A percentile compares a stretch with the other conserved stretches of the same genome.
These are phyloP conservation scores for Raffaelea arxii DNA, from an alignment of 2,329 filamentous ascomycete species.

Conservation along the genomic window DNA sequence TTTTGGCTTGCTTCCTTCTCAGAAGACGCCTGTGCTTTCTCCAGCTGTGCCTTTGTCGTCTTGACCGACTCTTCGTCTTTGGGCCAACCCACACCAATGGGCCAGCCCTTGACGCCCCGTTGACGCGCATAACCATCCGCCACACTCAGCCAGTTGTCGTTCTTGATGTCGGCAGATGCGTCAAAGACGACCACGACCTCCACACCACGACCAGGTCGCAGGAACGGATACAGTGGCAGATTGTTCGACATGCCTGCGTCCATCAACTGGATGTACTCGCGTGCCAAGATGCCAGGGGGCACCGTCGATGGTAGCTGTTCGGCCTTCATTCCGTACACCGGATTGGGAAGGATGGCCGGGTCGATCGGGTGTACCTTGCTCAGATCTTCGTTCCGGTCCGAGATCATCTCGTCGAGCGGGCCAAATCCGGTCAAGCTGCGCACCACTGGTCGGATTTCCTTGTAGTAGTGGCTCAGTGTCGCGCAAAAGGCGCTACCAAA, in stretches of 20 bases:
- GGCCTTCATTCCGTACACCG: conserved; percentile 69
- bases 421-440: conserved; percentile 64
- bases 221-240: conserved; percentile 85
- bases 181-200: conserved; percentile 92
- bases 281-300: conserved; percentile 65
- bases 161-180: conserved; percentile 83
- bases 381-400: conserved; percentile 72
- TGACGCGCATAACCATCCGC: conserved; percentile 88
- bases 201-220: conserved; percentile 78
- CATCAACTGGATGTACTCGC: conserved; percentile 73
- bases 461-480: conserved; percentile 91
- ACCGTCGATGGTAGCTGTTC: conserved; percentile 61
- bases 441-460: conserved; percentile 78
- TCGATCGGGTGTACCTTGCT: conserved; percentile 92
- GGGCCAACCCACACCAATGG: conserved; percentile 90
- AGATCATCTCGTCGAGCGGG: conserved; percentile 71
- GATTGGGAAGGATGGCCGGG: conserved; percentile 85
- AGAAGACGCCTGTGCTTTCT: conserved; percentile 45
- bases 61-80: conserved; percentile 46
- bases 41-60: conserved; percentile 55
- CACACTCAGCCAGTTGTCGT: conserved; percentile 92
- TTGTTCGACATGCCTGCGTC: conserved; percentile 99
- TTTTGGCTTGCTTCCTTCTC: conserved; percentile 55
- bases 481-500: conserved; percentile 97
- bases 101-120: conserved; percentile 88